Evolutionary conservation across 116 monocot genomes (phyloP).

Genomic region (Posidonia oceanica): DNA sequence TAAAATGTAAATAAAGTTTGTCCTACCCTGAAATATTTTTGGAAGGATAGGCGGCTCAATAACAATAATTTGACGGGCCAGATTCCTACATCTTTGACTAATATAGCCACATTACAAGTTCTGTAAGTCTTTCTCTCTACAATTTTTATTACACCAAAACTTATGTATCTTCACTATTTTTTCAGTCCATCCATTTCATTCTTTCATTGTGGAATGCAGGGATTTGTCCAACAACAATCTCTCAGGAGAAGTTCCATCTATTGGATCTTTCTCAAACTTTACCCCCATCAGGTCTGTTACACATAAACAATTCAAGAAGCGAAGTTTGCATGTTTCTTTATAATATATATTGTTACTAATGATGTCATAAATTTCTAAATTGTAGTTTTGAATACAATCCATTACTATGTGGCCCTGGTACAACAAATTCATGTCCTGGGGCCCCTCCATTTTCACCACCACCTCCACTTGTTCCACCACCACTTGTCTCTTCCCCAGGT

Average conservation of each 20-base stretch:
- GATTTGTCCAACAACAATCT: slow-evolving; percentile 78
- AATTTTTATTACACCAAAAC: not conserved
- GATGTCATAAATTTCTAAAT: slow-evolving; percentile 1
- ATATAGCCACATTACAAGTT: slow-evolving; percentile 63
- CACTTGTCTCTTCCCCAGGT: slow-evolving; percentile 41
- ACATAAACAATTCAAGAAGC: too few species aligned
- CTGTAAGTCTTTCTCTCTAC: slow-evolving; percentile 43
- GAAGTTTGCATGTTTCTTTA: too few species aligned
- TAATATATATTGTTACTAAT: not conserved
- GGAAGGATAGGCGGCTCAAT: slow-evolving; percentile 83
- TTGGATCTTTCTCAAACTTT: slow-evolving; percentile 75
- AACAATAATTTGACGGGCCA: slow-evolving; percentile 61
- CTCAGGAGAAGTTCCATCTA: slow-evolving; percentile 74
- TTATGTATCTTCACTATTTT: not conserved
- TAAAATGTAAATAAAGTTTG: not conserved
- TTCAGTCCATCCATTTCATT: not conserved
- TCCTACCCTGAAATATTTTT: slow-evolving; percentile 15
- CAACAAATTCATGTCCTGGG: slow-evolving; percentile 62
- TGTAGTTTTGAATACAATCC: slow-evolving; percentile 86
- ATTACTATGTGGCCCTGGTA: slow-evolving; percentile 69
- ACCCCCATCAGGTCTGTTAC: slow-evolving; percentile 68
- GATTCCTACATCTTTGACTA: slow-evolving; percentile 72
- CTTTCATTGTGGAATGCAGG: slow-evolving; percentile 12
- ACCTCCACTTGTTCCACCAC: slow-evolving; percentile 56
- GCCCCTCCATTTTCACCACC: slow-evolving; percentile 82